These are phyloP conservation scores for Megacollybia marginata DNA, from an alignment of 768 basidiomycete species.

Conservation along the genomic window DNA sequence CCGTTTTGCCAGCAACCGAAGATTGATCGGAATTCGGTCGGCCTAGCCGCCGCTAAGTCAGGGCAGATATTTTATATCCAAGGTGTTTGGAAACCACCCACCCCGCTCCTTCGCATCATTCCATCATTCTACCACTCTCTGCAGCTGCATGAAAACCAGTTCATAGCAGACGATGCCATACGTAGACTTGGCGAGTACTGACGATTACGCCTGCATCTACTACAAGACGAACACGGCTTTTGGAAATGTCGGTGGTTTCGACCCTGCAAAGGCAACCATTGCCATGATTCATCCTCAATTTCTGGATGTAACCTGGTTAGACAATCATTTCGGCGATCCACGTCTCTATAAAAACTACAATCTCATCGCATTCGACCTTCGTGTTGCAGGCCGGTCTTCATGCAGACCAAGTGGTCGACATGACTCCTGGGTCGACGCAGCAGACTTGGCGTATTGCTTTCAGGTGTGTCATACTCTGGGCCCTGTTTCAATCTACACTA, in stretches of 20 bases:
- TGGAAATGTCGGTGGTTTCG: constrained; percentile 59
- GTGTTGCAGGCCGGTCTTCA: constrained; percentile 51
- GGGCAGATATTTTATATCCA: too few species aligned
- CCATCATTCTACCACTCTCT: too few species aligned
- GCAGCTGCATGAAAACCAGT: too few species aligned
- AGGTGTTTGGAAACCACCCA: too few species aligned
- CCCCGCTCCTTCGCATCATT: too few species aligned
- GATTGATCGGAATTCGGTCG: too few species aligned
- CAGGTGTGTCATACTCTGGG: constrained; percentile 34
- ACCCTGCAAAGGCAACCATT: constrained; percentile 57
- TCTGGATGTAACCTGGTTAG: constrained; percentile 64
- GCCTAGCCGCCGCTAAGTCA: too few species aligned
- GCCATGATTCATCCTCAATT: constrained; percentile 63
- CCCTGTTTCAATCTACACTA: not conserved
- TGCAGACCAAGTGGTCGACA: constrained; percentile 47
- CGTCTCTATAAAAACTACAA: constrained; percentile 54
- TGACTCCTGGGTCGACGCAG: constrained; percentile 75
- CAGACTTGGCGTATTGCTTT: constrained; percentile 62
- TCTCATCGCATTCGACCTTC: constrained; percentile 69
- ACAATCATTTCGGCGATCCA: constrained; percentile 59
- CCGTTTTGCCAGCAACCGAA: too few species aligned
- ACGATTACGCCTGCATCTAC: constrained; percentile 66
- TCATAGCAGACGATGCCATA: constrained; percentile 43
- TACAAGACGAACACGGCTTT: constrained; percentile 59
- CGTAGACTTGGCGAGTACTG: constrained; percentile 53